Conservation (phyloP, 768 basidiomycete species). For the Cystobasidium onofrii region DNA sequence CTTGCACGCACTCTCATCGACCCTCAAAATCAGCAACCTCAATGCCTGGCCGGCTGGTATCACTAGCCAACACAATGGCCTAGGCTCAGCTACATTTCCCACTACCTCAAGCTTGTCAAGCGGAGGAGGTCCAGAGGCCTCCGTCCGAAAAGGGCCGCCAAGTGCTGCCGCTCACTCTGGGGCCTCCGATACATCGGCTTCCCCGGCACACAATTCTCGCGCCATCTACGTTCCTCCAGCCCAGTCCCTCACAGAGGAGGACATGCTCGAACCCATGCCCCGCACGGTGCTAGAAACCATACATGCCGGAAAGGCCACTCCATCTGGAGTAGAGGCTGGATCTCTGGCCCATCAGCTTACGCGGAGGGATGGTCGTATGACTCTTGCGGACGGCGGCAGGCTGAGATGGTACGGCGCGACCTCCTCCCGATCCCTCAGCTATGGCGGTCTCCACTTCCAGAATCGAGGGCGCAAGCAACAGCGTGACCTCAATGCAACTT, state of each 20-base stretch:
- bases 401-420: not conserved
- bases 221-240: conserved; percentile 1
- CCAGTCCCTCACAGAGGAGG: not conserved
- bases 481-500: not conserved
- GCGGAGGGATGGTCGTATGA: not conserved
- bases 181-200: not conserved
- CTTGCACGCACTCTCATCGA: not conserved
- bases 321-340: not conserved
- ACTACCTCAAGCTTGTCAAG: not conserved
- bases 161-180: not conserved
- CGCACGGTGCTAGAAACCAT: not conserved
- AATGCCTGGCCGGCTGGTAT: not conserved
- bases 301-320: not conserved
- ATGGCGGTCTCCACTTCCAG: conserved; percentile 7
- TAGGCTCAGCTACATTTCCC: not conserved
- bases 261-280: conserved; percentile 7
- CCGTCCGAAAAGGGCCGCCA: not conserved
- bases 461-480: not conserved
- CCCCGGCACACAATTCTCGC: not conserved
- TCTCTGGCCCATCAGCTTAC: conserved; percentile 4
- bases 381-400: not conserved
- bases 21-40: not conserved
- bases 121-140: not conserved
- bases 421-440: not conserved
- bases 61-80: not conserved